These are phyloP conservation scores for Vitis rupestris DNA, from an alignment of 164 flowering plant genomes.

Conservation along the genomic window DNA sequence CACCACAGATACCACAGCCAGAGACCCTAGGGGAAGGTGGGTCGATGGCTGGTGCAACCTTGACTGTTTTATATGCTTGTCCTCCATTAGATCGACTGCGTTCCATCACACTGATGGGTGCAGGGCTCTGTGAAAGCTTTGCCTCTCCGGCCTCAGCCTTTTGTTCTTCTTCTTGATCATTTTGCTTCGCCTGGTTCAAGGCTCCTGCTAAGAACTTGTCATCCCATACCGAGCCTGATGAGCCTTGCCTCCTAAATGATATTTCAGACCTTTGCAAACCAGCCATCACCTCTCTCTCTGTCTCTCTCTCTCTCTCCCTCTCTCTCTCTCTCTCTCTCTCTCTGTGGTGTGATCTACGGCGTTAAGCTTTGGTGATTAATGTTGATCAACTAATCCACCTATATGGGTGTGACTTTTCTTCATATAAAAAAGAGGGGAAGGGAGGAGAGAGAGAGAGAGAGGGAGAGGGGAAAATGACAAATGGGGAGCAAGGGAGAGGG, in stretches of 20 bases:
- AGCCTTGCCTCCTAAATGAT: constrained; percentile 83
- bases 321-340: constrained; percentile 10
- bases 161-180: constrained; percentile 10
- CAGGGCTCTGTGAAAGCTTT: neutral
- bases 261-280: constrained; percentile 67
- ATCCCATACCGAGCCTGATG: constrained; percentile 86
- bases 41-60: constrained; percentile 41
- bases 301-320: constrained; percentile 7
- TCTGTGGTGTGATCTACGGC: neutral
- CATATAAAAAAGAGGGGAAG: neutral
- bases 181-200: constrained; percentile 20
- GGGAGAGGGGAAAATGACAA: constrained; percentile 2
- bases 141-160: neutral
- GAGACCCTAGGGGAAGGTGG: constrained; percentile 75
- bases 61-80: constrained; percentile 26
- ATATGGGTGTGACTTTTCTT: neutral
- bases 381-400: neutral
- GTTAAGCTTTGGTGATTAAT: neutral
- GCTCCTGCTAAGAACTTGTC: constrained; percentile 53
- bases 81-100: constrained; percentile 20
- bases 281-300: constrained; percentile 29
- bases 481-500: neutral
- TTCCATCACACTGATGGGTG: constrained; percentile 12
- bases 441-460: neutral
- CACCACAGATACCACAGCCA: constrained; percentile 48